Percentiles rank a stretch among this genome's conserved stretches.
phyloP scores from a whole-genome alignment of 768 basidiomycete species.

The Hericium coralloides region DNA sequence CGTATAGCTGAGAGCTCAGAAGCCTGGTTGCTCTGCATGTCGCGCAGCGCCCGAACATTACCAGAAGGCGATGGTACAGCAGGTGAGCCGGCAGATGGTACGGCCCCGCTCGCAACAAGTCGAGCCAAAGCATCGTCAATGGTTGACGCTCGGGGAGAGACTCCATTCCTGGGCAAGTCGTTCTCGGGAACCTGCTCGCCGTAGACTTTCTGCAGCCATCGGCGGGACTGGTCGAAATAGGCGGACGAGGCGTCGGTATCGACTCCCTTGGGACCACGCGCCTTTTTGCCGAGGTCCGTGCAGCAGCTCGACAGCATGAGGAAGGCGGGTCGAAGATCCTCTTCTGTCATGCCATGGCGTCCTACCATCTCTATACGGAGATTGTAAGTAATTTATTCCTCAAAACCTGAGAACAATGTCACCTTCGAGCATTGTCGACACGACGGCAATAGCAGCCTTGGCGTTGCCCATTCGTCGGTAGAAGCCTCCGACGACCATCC shows the following conservation, averaged over 20 bases:
- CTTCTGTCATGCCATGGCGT: conserved; percentile 25
- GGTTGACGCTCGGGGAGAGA: too few species aligned
- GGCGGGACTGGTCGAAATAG: conserved; percentile 33
- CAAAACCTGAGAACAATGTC: background rate
- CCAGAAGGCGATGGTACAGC: conserved; percentile 17
- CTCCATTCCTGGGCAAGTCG: too few species aligned
- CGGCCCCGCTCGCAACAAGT: background rate
- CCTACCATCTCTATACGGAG: conserved; percentile 28
- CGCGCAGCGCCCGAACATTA: conserved; percentile 31
- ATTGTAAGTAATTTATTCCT: background rate
- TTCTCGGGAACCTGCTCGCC: conserved; percentile 19
- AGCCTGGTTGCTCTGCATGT: conserved; percentile 22
- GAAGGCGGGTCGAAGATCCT: conserved; percentile 38
- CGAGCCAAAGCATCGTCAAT: too few species aligned
- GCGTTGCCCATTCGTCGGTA: conserved; percentile 43
- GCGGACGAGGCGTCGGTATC: conserved; percentile 21
- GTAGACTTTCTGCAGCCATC: conserved; percentile 42
- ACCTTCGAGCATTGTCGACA: conserved; percentile 42
- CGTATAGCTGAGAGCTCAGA: conserved; percentile 25
- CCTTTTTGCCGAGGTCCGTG: conserved; percentile 33
- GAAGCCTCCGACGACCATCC: conserved; percentile 46
- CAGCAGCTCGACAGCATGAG: conserved; percentile 49
- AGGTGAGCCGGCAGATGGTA: conserved; percentile 5
- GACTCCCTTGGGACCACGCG: conserved; percentile 14
- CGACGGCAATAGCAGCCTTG: conserved; percentile 34